A percentile compares a stretch with the other conserved stretches of the same genome.
Conservation (phyloP, 768 basidiomycete genomes). For the Leccinum disarticulatum region DNA sequence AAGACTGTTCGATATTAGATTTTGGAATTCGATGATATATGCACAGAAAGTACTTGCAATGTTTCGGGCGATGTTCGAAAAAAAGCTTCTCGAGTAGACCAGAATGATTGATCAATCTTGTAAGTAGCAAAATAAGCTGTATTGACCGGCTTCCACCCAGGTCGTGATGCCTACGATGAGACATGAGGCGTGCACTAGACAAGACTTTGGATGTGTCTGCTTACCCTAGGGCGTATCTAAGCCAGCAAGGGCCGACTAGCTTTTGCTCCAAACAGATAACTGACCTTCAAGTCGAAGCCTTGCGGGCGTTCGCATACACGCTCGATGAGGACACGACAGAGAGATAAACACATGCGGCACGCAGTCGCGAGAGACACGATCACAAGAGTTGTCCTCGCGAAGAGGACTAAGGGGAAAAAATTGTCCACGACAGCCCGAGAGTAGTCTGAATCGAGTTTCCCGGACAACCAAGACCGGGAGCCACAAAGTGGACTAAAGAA, state of each 20-base stretch:
- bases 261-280: not conserved
- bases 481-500: conserved; percentile 33
- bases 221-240: not conserved
- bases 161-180: too few relatives aligned
- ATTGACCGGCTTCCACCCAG: too few relatives aligned
- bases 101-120: too few relatives aligned
- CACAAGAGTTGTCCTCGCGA: conserved; percentile 15
- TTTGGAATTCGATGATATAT: too few relatives aligned
- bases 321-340: not conserved
- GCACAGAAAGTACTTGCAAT: too few relatives aligned
- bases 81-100: too few relatives aligned
- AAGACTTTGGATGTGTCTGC: too few relatives aligned
- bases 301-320: not conserved
- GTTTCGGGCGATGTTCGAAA: too few relatives aligned
- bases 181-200: too few relatives aligned
- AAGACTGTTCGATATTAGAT: too few relatives aligned
- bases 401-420: conserved; percentile 3
- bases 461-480: conserved; percentile 12
- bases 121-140: too few relatives aligned
- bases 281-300: not conserved
- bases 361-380: not conserved
- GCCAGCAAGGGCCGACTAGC: too few relatives aligned
- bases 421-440: conserved; percentile 24
- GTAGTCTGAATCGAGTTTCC: conserved; percentile 39
- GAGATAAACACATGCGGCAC: not conserved